Evolutionary conservation across 2,329 filamentous ascomycete species (phyloP).

Genomic region (Ophiostoma triangulosporum): DNA sequence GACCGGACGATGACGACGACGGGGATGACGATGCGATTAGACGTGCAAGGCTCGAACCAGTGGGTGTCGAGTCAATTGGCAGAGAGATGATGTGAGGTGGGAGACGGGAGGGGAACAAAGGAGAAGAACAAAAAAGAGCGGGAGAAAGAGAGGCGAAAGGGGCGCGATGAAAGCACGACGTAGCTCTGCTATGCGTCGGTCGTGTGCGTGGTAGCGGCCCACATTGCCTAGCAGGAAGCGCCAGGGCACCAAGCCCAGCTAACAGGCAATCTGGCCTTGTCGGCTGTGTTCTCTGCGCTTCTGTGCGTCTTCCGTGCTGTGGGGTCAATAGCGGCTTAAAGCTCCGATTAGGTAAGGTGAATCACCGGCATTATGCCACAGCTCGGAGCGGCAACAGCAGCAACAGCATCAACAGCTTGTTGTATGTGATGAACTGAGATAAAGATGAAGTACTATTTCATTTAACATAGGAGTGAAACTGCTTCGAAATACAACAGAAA

Average conservation of each 20-base stretch:
- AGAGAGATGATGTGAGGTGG: constrained; percentile 3
- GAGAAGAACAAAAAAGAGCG: constrained; percentile 7
- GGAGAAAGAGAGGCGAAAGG: constrained; percentile 4
- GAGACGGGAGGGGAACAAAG: constrained; percentile 8
- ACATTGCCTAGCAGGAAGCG: background rate
- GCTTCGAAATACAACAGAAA: too few relatives aligned
- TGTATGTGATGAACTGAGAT: too few relatives aligned
- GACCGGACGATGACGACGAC: background rate
- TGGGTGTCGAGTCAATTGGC: background rate
- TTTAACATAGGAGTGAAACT: too few relatives aligned
- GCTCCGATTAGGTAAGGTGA: background rate
- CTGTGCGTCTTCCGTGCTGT: background rate
- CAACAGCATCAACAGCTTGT: too few relatives aligned
- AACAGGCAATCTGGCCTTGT: constrained; percentile 19
- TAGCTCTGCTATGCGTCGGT: too few relatives aligned
- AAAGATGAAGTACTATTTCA: too few relatives aligned
- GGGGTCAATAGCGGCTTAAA: background rate
- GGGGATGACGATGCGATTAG: background rate
- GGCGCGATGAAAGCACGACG: constrained; percentile 5
- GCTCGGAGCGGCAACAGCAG: too few relatives aligned
- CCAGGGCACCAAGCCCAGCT: constrained; percentile 3
- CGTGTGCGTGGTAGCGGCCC: background rate
- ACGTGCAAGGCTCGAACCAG: background rate
- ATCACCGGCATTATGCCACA: too few relatives aligned
- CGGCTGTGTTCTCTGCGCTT: constrained; percentile 2